phyloP scores from a whole-genome alignment of 495 filamentous ascomycete species.

The Collariella sp. region DNA sequence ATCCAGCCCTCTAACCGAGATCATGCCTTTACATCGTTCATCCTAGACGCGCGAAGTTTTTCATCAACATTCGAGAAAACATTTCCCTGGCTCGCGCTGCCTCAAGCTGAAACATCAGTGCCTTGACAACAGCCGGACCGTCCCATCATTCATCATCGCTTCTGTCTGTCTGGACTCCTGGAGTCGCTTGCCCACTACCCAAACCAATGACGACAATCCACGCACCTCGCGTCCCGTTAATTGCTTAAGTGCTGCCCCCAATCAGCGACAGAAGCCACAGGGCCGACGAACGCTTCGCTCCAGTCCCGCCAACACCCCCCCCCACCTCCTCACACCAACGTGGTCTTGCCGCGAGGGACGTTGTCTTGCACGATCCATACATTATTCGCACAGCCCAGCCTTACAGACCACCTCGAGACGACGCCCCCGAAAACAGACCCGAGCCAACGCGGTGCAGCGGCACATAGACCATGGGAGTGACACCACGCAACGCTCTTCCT shows the following conservation, averaged over 20 bases:
- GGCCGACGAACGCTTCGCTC: conserved; percentile 8
- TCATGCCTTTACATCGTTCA: conserved; percentile 1
- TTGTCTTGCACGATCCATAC: conserved; percentile 7
- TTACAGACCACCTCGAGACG: conserved; percentile 5
- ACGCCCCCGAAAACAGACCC: conserved; percentile 21
- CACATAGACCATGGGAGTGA: conserved; percentile 15
- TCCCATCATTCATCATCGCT: no score
- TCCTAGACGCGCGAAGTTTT: not conserved
- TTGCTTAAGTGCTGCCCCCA: conserved; percentile 18
- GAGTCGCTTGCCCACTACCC: conserved; percentile 7
- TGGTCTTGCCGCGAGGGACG: conserved; percentile 12
- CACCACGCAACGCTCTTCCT: conserved; percentile 1
- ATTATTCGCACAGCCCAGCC: not conserved
- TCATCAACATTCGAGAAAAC: not conserved
- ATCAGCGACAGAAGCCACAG: conserved; percentile 17
- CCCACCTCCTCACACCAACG: conserved; percentile 8
- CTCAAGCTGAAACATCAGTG: no score
- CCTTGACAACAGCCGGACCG: no score
- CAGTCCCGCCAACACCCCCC: conserved; percentile 12
- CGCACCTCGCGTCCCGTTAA: conserved; percentile 20
- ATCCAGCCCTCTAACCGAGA: conserved; percentile 1
- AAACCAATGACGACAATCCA: conserved; percentile 26
- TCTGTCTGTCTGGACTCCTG: no score
- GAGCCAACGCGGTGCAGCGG: conserved; percentile 13
- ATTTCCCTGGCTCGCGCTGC: not conserved